phyloP scores from a whole-genome alignment of 345 rosid genomes.

The Citrus mangshanensis region DNA sequence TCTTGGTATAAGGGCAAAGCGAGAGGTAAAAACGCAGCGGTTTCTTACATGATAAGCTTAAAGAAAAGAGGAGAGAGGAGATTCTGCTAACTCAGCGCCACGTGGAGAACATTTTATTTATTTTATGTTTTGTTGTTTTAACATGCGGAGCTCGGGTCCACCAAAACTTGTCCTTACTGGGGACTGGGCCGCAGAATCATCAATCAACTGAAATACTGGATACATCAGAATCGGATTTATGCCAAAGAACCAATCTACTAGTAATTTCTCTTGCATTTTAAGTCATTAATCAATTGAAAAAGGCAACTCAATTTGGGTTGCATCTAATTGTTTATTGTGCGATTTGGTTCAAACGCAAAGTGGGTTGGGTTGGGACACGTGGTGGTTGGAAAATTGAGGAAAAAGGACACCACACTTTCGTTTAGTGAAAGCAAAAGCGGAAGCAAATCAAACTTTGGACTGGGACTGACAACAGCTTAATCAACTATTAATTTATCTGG shows the following conservation, averaged over 20 bases:
- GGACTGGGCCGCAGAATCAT: not conserved
- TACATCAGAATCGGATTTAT: not conserved
- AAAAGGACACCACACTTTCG: not conserved
- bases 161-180: too few relatives aligned
- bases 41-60: too few relatives aligned
- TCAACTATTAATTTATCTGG: not conserved
- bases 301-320: not conserved
- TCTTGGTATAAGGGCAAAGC: too few relatives aligned
- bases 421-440: not conserved
- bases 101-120: not conserved
- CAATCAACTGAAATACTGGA: not conserved
- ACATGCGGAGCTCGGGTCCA: too few relatives aligned
- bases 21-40: too few relatives aligned
- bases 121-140: too few relatives aligned
- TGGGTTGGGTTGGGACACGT: not conserved
- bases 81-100: not conserved
- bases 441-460: not conserved
- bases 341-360: too few relatives aligned
- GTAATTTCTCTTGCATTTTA: not conserved
- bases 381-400: not conserved
- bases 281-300: not conserved
- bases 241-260: not conserved
- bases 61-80: too few relatives aligned
- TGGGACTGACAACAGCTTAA: not conserved
- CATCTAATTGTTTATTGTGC: not conserved